These are phyloP conservation scores for Beauveria bassiana DNA, from an alignment of 2,329 filamentous ascomycete genomes.

Conservation along the genomic window DNA sequence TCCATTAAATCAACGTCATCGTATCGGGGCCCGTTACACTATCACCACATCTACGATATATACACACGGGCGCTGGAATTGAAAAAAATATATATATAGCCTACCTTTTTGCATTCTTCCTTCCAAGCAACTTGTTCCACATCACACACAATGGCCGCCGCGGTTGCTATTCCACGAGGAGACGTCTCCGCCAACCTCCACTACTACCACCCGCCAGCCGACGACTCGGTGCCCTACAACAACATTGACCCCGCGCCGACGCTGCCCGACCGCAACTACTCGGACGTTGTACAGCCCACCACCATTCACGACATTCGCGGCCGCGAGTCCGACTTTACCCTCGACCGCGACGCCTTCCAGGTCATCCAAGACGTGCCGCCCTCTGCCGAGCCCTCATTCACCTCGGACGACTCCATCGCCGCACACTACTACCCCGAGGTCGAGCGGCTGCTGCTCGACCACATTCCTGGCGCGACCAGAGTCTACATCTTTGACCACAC, in stretches of 20 bases:
- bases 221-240: constrained; percentile 55
- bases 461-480: constrained; percentile 57
- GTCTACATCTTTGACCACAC: constrained; percentile 84
- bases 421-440: constrained; percentile 79
- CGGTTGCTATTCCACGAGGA: constrained; percentile 44
- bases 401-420: constrained; percentile 61
- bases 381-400: constrained; percentile 52
- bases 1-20: no score
- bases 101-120: neutral
- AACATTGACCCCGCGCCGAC: constrained; percentile 60
- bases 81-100: neutral
- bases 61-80: no score
- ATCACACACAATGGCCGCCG: constrained; percentile 27
- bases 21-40: no score
- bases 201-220: constrained; percentile 56
- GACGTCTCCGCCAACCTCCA: constrained; percentile 54
- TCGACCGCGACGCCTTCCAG: constrained; percentile 71
- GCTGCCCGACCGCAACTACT: constrained; percentile 58
- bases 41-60: no score
- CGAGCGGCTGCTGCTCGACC: constrained; percentile 58
- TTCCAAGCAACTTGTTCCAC: neutral
- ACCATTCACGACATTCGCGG: constrained; percentile 67
- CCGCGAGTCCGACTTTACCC: constrained; percentile 54
- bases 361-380: constrained; percentile 51
- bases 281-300: constrained; percentile 40